Evolutionary conservation across 169 alveolate species (phyloP), one percentile per base, ranked within the genome.

Genomic region (Plasmodium gaboni): DNA sequence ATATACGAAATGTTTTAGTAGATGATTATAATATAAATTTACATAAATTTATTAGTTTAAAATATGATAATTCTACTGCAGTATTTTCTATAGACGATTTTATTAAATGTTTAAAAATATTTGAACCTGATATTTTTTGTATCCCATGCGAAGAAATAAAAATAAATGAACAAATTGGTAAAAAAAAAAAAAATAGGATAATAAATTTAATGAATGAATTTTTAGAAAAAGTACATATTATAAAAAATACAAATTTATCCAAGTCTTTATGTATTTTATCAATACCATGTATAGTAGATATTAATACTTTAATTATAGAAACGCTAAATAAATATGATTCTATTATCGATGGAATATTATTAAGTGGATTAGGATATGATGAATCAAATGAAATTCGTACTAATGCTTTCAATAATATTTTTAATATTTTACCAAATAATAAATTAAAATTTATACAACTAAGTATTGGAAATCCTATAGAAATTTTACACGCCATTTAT

Each of bases 371-470:
- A 59, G 91, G 91, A 15, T 83, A 69, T 65, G 91, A 83, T 5
- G 91, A 83, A 83, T 69, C 91, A 19, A 70, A 69, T 26, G 65
- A 83, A 68, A 63, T 42, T 7, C 51, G 91, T 42, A 68, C 91
- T 28, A 55, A 6, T 19, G 61, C 53, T 83, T 53, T 83, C 26
- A 53, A 68, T 4, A 70, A 57, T 60, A 63, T 68, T 59, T 57
- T 80, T 73, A 38, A 60, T 17, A 63, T 53, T 6, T 42, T 65
- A 24, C 87, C 74, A 19, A 64, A 48, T 6, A 46, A 92, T n/a
- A 89, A 89, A 83, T 80, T 89, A 17, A 88, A 91, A 71, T 48
- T 92, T 48, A 78, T 92, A 50, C 95, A 92, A 73, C 73, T 92
- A 10, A 60, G 80, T 32, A 53, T 46, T 10, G 95, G 95, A 13